A percentile compares a stretch with the other conserved stretches of the same genome.
phyloP scores from a whole-genome alignment of 2,329 filamentous ascomycete species.

The Aureobasidium sp. region DNA sequence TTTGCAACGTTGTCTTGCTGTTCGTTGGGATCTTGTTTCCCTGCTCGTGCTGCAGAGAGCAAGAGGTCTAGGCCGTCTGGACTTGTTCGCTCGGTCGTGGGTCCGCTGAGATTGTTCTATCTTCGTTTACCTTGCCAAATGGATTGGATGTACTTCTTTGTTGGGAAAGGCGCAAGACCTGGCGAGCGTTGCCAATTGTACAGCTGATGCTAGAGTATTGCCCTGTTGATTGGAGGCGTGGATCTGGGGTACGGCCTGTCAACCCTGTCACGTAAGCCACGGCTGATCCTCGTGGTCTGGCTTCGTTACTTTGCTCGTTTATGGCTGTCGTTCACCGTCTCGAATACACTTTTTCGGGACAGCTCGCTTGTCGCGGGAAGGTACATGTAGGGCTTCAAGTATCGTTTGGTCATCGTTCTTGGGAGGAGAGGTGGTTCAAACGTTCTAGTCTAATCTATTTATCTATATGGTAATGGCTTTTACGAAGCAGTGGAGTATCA shows the following conservation, averaged over 20 bases:
- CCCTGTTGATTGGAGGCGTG: too few relatives aligned
- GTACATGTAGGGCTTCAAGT: not conserved
- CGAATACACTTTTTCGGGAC: not conserved
- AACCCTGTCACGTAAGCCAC: not conserved
- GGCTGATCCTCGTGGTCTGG: not conserved
- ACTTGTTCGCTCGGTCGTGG: too few relatives aligned
- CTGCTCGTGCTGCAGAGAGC: too few relatives aligned
- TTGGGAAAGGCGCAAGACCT: too few relatives aligned
- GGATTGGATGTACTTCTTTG: too few relatives aligned
- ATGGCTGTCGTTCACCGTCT: not conserved
- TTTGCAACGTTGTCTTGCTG: not conserved
- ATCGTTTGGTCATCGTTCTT: not conserved
- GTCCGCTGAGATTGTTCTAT: too few relatives aligned
- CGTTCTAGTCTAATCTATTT: not conserved
- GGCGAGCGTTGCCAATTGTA: too few relatives aligned
- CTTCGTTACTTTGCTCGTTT: not conserved
- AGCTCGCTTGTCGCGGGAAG: not conserved
- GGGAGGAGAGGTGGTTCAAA: not conserved
- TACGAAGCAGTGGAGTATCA: not conserved
- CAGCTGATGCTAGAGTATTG: too few relatives aligned
- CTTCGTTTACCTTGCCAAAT: too few relatives aligned
- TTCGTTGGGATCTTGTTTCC: too few relatives aligned
- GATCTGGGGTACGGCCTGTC: not conserved
- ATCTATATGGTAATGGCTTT: not conserved
- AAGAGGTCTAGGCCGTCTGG: too few relatives aligned